These are phyloP conservation scores for Haplographium delicatum DNA, from an alignment of 495 filamentous ascomycete species.

Conservation along the genomic window DNA sequence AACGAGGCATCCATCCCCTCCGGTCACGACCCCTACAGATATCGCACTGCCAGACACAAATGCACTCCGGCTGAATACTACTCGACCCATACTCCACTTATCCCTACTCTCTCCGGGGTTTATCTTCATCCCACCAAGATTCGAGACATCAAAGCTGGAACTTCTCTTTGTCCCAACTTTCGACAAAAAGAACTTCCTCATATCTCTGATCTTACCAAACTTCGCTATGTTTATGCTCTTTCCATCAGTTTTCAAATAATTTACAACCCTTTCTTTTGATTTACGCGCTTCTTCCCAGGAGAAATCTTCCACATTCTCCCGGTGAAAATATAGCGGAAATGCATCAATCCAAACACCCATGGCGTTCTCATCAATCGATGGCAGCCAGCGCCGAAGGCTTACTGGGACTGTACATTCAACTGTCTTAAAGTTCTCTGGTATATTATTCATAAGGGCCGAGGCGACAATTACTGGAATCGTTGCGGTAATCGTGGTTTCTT, in stretches of 20 bases:
- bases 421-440: neutral
- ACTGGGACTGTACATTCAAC: constrained; percentile 15
- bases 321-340: constrained; percentile 3
- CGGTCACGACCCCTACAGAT: constrained; percentile 14
- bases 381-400: constrained; percentile 13
- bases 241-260: constrained; percentile 6
- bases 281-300: constrained; percentile 7
- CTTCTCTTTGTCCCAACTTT: constrained; percentile 7
- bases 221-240: constrained; percentile 4
- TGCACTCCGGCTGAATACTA: constrained; percentile 20
- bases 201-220: constrained; percentile 9
- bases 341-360: constrained; percentile 15
- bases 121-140: constrained; percentile 11
- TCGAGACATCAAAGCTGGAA: constrained; percentile 18
- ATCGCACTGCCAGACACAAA: constrained; percentile 16
- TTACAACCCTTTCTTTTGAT: neutral
- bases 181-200: constrained; percentile 4
- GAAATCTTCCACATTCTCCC: neutral
- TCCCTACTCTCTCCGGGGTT: neutral
- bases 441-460: neutral
- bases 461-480: constrained; percentile 12
- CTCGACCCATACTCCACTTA: constrained; percentile 10
- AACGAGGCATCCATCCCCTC: constrained; percentile 10
- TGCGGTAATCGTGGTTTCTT: constrained; percentile 8
- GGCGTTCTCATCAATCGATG: neutral